Percentiles rank a stretch among this genome's conserved stretches.
phyloP scores from a whole-genome alignment of 2,329 filamentous ascomycete genomes.

The Pezicula rhizophila region DNA sequence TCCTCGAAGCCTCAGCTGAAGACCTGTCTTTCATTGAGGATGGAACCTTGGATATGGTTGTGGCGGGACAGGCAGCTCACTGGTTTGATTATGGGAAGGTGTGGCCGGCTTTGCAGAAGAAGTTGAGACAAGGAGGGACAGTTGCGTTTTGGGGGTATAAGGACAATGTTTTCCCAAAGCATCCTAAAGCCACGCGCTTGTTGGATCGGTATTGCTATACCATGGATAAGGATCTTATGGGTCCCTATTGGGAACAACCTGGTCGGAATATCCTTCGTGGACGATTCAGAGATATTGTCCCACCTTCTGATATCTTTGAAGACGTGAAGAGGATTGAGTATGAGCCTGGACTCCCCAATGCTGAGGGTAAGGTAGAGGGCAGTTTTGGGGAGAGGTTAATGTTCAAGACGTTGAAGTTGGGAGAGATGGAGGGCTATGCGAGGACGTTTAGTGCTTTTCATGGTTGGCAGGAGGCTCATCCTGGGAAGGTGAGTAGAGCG shows the following conservation, averaged over 20 bases:
- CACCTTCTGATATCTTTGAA: constrained; percentile 45
- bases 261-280: constrained; percentile 49
- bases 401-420: constrained; percentile 46
- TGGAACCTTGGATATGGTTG: constrained; percentile 44
- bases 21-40: constrained; percentile 43
- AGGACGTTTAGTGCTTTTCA: constrained; percentile 55
- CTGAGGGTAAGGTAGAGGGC: constrained; percentile 31
- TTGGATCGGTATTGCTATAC: constrained; percentile 52
- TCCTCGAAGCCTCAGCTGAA: constrained; percentile 46
- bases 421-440: constrained; percentile 54
- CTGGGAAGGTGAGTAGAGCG: constrained; percentile 39
- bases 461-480: constrained; percentile 52
- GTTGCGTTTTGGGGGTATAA: constrained; percentile 64
- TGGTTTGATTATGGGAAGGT: constrained; percentile 56
- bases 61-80: constrained; percentile 53
- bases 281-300: constrained; percentile 43
- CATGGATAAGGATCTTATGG: constrained; percentile 43
- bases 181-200: constrained; percentile 44
- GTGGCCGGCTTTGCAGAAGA: constrained; percentile 49
- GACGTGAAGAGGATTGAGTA: constrained; percentile 49
- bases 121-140: constrained; percentile 48
- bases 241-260: constrained; percentile 55
- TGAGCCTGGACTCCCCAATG: constrained; percentile 38
- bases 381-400: constrained; percentile 41
- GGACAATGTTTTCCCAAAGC: constrained; percentile 53